Percentiles rank a stretch among this genome's conserved stretches.
Conservation (phyloP, 176 grass and related monocot species). For the Otatea glauca region DNA sequence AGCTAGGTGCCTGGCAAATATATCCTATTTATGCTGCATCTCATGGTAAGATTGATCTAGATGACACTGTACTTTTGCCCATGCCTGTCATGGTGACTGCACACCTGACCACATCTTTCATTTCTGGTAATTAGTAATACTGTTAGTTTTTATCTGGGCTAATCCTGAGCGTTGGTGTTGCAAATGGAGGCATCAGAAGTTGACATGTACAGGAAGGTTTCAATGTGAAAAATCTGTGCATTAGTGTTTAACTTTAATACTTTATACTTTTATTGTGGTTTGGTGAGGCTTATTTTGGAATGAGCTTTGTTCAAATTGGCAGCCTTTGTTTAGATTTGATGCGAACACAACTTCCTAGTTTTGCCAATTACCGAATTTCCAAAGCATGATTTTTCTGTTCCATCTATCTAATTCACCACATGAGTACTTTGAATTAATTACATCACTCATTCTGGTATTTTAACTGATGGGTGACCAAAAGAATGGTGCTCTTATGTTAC, state of each 20-base stretch:
- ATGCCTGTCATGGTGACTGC: background rate
- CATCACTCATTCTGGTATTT: slow-evolving; percentile 11
- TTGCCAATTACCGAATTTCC: background rate
- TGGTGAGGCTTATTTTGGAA: background rate
- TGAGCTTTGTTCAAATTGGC: slow-evolving; percentile 3
- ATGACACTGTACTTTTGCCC: background rate
- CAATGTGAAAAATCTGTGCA: background rate
- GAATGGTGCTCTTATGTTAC: background rate
- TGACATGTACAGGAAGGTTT: slow-evolving; percentile 14
- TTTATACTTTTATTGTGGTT: background rate
- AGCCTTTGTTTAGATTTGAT: slow-evolving; percentile 13
- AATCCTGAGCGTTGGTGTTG: slow-evolving; percentile 19
- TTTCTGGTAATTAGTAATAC: background rate
- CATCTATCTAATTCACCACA: slow-evolving; percentile 17
- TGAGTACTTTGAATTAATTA: background rate
- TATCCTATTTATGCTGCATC: background rate
- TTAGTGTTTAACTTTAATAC: background rate
- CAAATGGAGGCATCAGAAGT: background rate
- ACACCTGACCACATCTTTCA: background rate
- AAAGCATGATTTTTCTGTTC: background rate
- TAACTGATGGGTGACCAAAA: background rate
- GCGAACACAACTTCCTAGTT: slow-evolving; percentile 4
- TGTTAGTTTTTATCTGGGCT: slow-evolving; percentile 8
- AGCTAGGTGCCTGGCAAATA: background rate
- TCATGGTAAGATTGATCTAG: background rate